A percentile compares a stretch with the other conserved stretches of the same genome.
phyloP scores from a whole-genome alignment of 169 alveolate genomes.

The Babesia bovis region DNA sequence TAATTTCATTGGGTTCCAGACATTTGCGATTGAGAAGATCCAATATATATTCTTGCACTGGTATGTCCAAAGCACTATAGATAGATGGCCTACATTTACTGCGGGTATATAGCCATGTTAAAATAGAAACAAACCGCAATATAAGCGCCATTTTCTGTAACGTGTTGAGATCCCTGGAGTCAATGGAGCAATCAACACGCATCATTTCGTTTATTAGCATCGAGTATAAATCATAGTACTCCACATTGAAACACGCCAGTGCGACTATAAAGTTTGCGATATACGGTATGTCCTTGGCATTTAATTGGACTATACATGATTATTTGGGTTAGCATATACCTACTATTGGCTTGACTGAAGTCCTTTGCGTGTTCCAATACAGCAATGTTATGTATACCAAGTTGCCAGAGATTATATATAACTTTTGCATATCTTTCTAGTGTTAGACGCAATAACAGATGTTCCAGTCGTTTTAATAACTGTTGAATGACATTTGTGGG shows the following conservation, averaged over 20 bases:
- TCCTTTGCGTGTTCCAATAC: no score
- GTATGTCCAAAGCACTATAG: not conserved
- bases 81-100: not conserved
- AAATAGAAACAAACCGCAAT: constrained; percentile 1
- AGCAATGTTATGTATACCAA: not conserved
- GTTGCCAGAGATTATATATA: not conserved
- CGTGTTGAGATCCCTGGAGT: not conserved
- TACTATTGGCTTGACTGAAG: no score
- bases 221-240: not conserved
- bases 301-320: not conserved
- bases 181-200: constrained; percentile 17
- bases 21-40: not conserved
- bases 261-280: not conserved
- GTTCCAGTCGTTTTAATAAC: not conserved
- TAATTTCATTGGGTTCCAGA: not conserved
- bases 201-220: not conserved
- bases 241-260: not conserved
- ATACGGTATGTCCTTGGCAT: not conserved
- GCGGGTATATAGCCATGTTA: not conserved
- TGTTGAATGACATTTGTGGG: not conserved
- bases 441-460: no score
- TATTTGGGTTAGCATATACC: not conserved
- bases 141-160: not conserved
- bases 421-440: no score
- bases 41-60: not conserved